Base-by-base conservation (phyloP, 192 early-diverging fungal genomes). In the Globomyces pollinis-pini region DNA sequence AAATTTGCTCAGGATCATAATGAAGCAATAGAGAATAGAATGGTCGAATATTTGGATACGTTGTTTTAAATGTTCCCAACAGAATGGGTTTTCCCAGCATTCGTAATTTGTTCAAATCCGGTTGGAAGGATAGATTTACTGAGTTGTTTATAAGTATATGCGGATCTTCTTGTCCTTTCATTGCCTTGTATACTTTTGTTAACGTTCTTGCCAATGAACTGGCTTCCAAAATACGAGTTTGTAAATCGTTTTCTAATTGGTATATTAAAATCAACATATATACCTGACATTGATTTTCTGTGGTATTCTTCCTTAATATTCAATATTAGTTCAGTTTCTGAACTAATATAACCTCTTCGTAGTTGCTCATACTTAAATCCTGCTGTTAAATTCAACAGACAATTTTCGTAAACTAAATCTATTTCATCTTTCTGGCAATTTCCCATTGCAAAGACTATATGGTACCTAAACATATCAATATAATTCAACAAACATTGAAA, bases 11-110 rank as follows among this genome's bases (percentile, higher is more conserved):
- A 0, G 88, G 86, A 65, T 92, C 90, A 43, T 88, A 84, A 26
- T 91, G 63, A 13, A 95, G 75, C 57, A 98, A 59, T 3, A 98
- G 60, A 0, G 91, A 87, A 38, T 94, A 87, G 63, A 93, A 91
- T 0, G 95, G 91, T 52, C 89, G 80, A 18, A 98, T 75, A 11
- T 80, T 76, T 13, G 53, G 53, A 4, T 15, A 36, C 15, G n/a
- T 24, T 41, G 28, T 36, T 16, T 1, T n/a, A n/a, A n/a, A n/a
- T n/a, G n/a, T n/a, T n/a, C n/a, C n/a, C n/a, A n/a, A n/a, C n/a
- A n/a, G n/a, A 11, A 29, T 24, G 26, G 20, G 45, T 49, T 24
- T 6, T 8, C 15, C 11, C n/a, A n/a, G n/a, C n/a, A n/a, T n/a
- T 36, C 6, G 6, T 16, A 52, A n/a, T 1, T 34, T 26, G 6